Evolutionary conservation across 1,139 yeast species (phyloP).

Genomic region (Geotrichum bryndzae): DNA sequence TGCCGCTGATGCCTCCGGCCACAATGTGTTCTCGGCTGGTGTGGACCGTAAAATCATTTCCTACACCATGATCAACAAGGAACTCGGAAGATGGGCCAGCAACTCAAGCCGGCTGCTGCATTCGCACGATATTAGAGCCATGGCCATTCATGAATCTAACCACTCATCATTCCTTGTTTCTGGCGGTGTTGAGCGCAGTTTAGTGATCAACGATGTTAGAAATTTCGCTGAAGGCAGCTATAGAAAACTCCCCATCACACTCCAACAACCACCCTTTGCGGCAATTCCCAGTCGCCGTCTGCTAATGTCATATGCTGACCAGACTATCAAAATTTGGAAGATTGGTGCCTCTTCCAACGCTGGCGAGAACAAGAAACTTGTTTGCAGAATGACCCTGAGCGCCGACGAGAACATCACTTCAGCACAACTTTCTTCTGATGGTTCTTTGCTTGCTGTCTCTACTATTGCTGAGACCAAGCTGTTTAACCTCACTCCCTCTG

Average conservation of each 20-base stretch:
- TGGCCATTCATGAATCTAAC: constrained; percentile 55
- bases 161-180: constrained; percentile 66
- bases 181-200: constrained; percentile 83
- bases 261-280: constrained; percentile 52
- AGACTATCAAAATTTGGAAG: constrained; percentile 75
- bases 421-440: constrained; percentile 64
- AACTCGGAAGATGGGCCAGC: constrained; percentile 68
- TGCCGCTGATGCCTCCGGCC: constrained; percentile 55
- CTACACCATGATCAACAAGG: constrained; percentile 41
- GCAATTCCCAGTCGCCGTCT: constrained; percentile 46
- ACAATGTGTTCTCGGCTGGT: constrained; percentile 78
- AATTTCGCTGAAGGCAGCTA: constrained; percentile 71
- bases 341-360: constrained; percentile 35
- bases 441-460: constrained; percentile 62
- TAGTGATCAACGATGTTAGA: constrained; percentile 62
- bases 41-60: constrained; percentile 86
- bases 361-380: constrained; percentile 42
- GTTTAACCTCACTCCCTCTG: constrained; percentile 46
- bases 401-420: constrained; percentile 78
- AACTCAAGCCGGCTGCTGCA: constrained; percentile 74
- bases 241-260: constrained; percentile 59
- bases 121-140: constrained; percentile 81
- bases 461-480: constrained; percentile 64
- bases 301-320: constrained; percentile 76
- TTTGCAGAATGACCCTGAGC: constrained; percentile 58